phyloP scores from a whole-genome alignment of 1,284 basidiomycete genomes.

The Jaminaea rosea region DNA sequence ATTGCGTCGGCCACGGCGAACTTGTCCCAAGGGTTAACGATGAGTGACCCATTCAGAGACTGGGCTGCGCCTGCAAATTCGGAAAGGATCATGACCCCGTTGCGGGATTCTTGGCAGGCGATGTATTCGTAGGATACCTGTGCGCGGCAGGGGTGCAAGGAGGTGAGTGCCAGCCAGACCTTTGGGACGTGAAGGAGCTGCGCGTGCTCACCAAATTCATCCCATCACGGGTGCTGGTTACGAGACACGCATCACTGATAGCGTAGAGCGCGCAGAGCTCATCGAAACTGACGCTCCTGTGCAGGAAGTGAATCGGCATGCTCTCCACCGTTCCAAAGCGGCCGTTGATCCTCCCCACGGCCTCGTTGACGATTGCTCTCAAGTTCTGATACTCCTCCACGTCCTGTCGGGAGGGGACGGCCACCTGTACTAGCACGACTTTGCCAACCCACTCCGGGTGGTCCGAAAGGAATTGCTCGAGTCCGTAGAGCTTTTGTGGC shows the following conservation, averaged over 20 bases:
- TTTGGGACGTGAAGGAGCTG: neutral
- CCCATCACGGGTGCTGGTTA: constrained; percentile 88
- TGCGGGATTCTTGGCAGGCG: constrained; percentile 80
- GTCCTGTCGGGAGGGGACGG: constrained; percentile 92
- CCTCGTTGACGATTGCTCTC: constrained; percentile 88
- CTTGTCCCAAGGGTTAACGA: constrained; percentile 49
- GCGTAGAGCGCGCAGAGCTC: constrained; percentile 95
- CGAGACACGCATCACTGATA: constrained; percentile 88
- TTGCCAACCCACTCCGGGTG: constrained; percentile 99
- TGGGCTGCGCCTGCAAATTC: constrained; percentile 98
- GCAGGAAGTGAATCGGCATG: constrained; percentile 97
- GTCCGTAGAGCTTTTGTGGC: constrained; percentile 90
- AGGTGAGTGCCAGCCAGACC: neutral
- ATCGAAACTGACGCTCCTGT: constrained; percentile 74
- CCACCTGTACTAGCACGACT: constrained; percentile 90
- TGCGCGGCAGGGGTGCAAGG: neutral
- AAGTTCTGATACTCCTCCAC: constrained; percentile 99
- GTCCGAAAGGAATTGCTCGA: constrained; percentile 90
- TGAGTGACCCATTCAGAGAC: constrained; percentile 45
- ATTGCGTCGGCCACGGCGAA: constrained; percentile 94
- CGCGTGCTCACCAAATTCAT: constrained; percentile 75
- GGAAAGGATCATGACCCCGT: constrained; percentile 93
- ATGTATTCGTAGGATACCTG: constrained; percentile 99
- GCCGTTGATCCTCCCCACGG: constrained; percentile 95
- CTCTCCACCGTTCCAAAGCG: constrained; percentile 96